Evolutionary conservation across 495 filamentous ascomycete genomes (phyloP).

Genomic region (Neurospora cerealis): DNA sequence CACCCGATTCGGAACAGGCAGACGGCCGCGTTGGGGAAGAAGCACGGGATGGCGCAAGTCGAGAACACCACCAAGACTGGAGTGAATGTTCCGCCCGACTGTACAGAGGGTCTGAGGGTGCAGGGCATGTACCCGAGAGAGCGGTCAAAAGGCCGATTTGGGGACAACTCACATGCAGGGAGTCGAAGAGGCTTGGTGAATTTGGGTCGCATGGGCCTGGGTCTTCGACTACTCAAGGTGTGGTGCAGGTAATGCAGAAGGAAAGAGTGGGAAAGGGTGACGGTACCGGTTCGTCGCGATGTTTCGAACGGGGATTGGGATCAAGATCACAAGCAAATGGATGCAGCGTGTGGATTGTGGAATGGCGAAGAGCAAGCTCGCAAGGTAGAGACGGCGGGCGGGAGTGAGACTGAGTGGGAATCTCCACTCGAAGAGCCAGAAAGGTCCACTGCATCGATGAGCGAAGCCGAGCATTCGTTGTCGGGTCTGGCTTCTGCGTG

Average conservation of each 20-base stretch:
- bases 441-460: not conserved
- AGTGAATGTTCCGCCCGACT: not conserved
- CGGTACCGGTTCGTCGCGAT: not conserved
- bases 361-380: not conserved
- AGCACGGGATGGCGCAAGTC: not conserved
- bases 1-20: not conserved
- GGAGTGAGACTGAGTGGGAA: not conserved
- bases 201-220: not conserved
- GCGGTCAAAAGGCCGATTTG: conserved; percentile 8
- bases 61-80: not conserved
- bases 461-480: not conserved
- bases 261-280: not conserved
- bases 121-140: conserved; percentile 5
- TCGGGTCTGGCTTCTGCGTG: not conserved
- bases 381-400: not conserved
- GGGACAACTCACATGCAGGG: conserved; percentile 5
- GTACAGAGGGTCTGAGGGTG: not conserved
- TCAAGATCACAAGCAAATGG: not conserved
- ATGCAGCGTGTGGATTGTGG: not conserved
- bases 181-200: not conserved
- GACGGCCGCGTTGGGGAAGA: not conserved
- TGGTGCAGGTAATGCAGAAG: not conserved
- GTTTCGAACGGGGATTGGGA: not conserved
- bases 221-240: not conserved
- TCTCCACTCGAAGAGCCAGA: not conserved